These are phyloP conservation scores for Chimonanthus praecox DNA, from an alignment of 164 flowering plant species.

Conservation along the genomic window DNA sequence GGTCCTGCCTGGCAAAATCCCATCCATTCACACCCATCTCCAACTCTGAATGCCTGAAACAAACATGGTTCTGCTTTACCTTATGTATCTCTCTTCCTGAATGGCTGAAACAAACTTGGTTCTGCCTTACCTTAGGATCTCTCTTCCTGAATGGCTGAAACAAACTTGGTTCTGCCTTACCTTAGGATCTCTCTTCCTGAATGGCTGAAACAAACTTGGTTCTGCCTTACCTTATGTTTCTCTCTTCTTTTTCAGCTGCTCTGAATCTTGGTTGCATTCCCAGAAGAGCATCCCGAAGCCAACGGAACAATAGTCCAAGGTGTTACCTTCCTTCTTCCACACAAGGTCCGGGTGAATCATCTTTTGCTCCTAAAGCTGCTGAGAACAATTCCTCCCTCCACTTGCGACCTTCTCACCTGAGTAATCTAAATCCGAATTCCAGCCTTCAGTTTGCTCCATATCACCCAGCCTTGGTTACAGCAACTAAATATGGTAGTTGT, in stretches of 20 bases:
- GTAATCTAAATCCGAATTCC: slow-evolving; percentile 6
- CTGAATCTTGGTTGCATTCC: slow-evolving; percentile 80
- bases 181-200: too few relatives aligned
- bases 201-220: neutral
- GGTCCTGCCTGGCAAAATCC: neutral
- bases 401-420: slow-evolving; percentile 13
- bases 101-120: neutral
- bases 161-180: neutral
- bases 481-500: slow-evolving; percentile 10
- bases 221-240: neutral
- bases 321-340: slow-evolving; percentile 49
- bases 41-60: neutral
- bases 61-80: too few relatives aligned
- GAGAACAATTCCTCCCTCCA: slow-evolving; percentile 21
- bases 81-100: too few relatives aligned
- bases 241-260: slow-evolving; percentile 54
- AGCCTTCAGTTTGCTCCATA: slow-evolving; percentile 7
- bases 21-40: neutral
- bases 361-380: slow-evolving; percentile 21
- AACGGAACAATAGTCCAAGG: slow-evolving; percentile 62
- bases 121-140: neutral
- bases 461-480: slow-evolving; percentile 12
- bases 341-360: slow-evolving; percentile 26
- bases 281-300: slow-evolving; percentile 85
- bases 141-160: too few relatives aligned